Evolutionary conservation across 208 protist genomes (phyloP).

Genomic region (Wallacemonas sp.): DNA sequence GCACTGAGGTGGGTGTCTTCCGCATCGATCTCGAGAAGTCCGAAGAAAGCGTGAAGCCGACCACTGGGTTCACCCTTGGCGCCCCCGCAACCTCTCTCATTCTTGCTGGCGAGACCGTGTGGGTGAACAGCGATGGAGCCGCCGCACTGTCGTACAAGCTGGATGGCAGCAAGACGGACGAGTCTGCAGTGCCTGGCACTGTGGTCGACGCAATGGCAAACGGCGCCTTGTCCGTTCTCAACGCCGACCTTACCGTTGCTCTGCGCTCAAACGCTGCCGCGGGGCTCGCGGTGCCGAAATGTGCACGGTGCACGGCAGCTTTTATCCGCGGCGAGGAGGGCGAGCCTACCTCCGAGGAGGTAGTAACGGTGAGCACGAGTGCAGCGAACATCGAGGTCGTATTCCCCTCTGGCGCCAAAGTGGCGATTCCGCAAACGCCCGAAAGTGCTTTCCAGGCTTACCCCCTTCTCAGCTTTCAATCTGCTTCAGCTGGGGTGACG

Average conservation of each 20-base stretch:
- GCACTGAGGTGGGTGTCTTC: conserved; percentile 30
- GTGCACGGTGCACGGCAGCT: conserved; percentile 14
- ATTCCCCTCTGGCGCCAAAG: conserved; percentile 18
- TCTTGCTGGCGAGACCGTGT: conserved; percentile 14
- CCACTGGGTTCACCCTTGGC: background rate
- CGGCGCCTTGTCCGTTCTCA: background rate
- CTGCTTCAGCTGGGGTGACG: conserved; percentile 12
- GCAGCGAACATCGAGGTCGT: conserved; percentile 18
- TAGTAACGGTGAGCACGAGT: conserved; percentile 18
- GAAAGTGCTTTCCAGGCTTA: conserved; percentile 24
- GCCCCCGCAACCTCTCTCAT: conserved; percentile 21
- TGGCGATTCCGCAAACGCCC: background rate
- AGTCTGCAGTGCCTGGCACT: background rate
- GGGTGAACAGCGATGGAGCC: conserved; percentile 17
- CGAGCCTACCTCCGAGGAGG: background rate
- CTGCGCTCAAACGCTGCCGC: background rate
- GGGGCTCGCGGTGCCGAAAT: background rate
- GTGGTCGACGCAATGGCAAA: background rate
- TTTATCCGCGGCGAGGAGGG: conserved; percentile 5
- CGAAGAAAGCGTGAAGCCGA: conserved; percentile 30
- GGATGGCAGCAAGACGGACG: background rate
- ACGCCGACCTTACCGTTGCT: conserved; percentile 4
- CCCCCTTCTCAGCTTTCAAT: conserved; percentile 33
- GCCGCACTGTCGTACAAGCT: background rate
- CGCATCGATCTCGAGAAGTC: conserved; percentile 33